Evolutionary conservation across 163 green algal genomes (phyloP).

Genomic region (Scenedesmus sp.): DNA sequence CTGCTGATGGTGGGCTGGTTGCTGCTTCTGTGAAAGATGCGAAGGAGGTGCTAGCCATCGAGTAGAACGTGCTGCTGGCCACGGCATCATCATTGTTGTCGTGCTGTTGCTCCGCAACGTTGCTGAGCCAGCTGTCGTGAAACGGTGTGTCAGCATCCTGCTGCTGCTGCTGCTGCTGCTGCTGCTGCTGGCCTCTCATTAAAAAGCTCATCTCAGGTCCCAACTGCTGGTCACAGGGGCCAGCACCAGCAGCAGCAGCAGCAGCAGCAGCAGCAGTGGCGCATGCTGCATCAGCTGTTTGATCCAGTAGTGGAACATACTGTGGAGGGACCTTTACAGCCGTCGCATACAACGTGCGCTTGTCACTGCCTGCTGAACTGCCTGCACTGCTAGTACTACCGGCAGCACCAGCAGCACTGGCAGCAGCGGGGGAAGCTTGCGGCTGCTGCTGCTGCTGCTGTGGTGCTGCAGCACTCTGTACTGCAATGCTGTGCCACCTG

Average conservation of each 20-base stretch:
- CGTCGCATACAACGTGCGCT: not conserved
- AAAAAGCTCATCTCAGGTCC: not conserved
- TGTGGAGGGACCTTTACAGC: not conserved
- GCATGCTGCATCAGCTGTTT: not conserved
- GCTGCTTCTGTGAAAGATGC: not conserved
- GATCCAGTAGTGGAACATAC: not conserved
- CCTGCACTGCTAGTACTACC: not conserved
- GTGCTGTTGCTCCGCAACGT: not conserved
- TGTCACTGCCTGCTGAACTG: not conserved
- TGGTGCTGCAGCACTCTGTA: not conserved
- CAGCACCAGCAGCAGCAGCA: not conserved
- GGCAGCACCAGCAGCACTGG: not conserved
- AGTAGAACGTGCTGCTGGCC: not conserved
- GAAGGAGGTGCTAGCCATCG: not conserved
- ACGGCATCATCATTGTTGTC: not conserved
- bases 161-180: not conserved
- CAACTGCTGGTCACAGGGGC: not conserved
- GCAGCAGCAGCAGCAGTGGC: not conserved
- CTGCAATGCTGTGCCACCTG: not conserved
- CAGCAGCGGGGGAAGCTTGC: too few species aligned
- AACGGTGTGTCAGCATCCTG: not conserved
- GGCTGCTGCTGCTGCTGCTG: constrained; percentile 5
- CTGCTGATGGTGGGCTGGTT: not conserved
- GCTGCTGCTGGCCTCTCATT: not conserved
- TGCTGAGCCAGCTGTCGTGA: not conserved